Evolutionary conservation across 1,284 basidiomycete genomes (phyloP).

Genomic region (Cryptococcus jaspeensis): DNA sequence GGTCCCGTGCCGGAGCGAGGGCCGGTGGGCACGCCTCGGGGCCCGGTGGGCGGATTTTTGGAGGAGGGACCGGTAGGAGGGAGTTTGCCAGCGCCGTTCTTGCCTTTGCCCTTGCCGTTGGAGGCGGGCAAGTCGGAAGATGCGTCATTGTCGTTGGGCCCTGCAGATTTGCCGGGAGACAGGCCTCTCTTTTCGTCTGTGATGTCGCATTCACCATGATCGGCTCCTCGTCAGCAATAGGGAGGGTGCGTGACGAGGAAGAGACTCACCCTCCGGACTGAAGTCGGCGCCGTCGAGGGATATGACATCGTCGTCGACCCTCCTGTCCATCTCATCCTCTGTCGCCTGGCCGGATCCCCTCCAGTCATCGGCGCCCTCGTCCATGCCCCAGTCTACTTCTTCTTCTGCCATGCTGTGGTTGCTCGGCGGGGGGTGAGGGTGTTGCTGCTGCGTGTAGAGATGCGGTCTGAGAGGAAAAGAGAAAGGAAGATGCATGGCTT

Average conservation of each 20-base stretch:
- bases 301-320: slow-evolving; percentile 18
- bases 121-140: neutral
- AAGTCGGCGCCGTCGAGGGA: slow-evolving; percentile 13
- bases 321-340: neutral
- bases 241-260: neutral
- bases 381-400: slow-evolving; percentile 25
- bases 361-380: slow-evolving; percentile 6
- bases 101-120: neutral
- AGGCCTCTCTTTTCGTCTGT: too few species aligned
- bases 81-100: neutral
- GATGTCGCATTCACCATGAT: neutral
- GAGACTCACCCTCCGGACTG: slow-evolving; percentile 9
- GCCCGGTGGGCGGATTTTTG: slow-evolving; percentile 2
- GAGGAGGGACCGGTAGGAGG: slow-evolving; percentile 12
- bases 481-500: too few species aligned
- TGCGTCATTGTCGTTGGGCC: too few species aligned
- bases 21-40: neutral
- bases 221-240: neutral
- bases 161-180: too few species aligned
- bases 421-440: neutral
- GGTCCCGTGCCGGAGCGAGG: neutral
- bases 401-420: slow-evolving; percentile 15
- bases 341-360: slow-evolving; percentile 3
- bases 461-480: neutral
- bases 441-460: neutral